Evolutionary conservation across 768 basidiomycete genomes (phyloP).

Genomic region (Hypholoma fasciculare): DNA sequence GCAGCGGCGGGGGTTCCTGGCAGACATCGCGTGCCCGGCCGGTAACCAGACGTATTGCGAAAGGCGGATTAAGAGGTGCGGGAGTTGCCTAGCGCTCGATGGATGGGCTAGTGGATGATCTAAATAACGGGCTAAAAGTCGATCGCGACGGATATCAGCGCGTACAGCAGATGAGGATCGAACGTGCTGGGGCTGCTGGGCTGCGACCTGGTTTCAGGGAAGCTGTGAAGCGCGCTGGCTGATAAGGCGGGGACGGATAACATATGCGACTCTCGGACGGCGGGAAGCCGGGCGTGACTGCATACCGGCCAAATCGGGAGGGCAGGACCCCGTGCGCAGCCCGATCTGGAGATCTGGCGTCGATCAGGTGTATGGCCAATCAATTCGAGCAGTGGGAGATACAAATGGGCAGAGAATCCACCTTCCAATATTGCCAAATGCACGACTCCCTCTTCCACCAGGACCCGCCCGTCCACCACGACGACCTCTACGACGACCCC

Average conservation of each 20-base stretch:
- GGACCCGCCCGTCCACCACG: conserved; percentile 5
- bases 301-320: not conserved
- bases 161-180: too few species aligned
- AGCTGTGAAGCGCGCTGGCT: too few species aligned
- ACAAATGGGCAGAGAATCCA: conserved; percentile 2
- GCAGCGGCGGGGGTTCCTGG: too few species aligned
- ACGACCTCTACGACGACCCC: conserved; percentile 8
- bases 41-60: too few species aligned
- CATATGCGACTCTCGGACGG: not conserved
- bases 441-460: conserved; percentile 5
- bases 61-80: too few species aligned
- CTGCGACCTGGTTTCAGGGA: not conserved
- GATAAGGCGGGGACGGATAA: too few species aligned
- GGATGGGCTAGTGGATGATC: too few species aligned
- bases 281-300: not conserved
- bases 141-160: too few species aligned
- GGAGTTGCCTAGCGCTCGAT: too few species aligned
- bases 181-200: too few species aligned
- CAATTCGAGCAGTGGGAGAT: conserved; percentile 1
- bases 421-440: conserved; percentile 1
- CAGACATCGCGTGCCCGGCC: too few species aligned
- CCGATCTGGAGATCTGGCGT: not conserved
- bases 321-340: not conserved
- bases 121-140: too few species aligned
- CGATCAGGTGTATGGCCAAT: not conserved